Evolutionary conservation across 352 stramenopile species (phyloP).

Genomic region (Pythium dissotocum): DNA sequence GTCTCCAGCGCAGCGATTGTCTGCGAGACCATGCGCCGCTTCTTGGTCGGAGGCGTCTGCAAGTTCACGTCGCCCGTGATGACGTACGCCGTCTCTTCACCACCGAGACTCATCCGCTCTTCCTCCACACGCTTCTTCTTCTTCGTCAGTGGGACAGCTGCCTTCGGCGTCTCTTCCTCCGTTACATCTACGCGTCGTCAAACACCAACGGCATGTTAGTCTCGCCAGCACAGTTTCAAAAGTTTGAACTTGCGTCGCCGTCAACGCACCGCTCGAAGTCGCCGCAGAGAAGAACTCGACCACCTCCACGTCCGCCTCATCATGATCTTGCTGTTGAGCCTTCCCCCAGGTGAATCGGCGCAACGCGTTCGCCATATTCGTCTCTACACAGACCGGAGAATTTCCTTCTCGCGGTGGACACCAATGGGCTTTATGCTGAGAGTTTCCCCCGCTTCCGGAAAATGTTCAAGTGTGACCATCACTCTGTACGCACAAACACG

Average conservation of each 20-base stretch:
- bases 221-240: constrained; percentile 14
- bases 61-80: constrained; percentile 19
- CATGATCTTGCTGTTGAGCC: constrained; percentile 7
- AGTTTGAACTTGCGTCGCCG: constrained; percentile 7
- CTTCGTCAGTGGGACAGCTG: constrained; percentile 1
- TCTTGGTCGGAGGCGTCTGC: constrained; percentile 31
- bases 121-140: constrained; percentile 19
- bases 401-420: background rate
- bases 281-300: constrained; percentile 28
- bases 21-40: constrained; percentile 23
- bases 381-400: background rate
- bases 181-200: constrained; percentile 12
- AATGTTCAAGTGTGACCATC: constrained; percentile 30
- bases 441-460: constrained; percentile 9
- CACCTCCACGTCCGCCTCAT: constrained; percentile 25
- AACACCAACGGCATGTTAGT: background rate
- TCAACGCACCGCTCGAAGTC: constrained; percentile 12
- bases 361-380: constrained; percentile 6
- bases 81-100: constrained; percentile 12
- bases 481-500: constrained; percentile 22
- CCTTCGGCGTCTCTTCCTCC: constrained; percentile 8
- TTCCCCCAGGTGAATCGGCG: constrained; percentile 21
- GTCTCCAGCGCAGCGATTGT: constrained; percentile 27
- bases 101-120: background rate
- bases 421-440: background rate